phyloP scores from a whole-genome alignment of 768 basidiomycete genomes.

The Termitomyces sp. region DNA sequence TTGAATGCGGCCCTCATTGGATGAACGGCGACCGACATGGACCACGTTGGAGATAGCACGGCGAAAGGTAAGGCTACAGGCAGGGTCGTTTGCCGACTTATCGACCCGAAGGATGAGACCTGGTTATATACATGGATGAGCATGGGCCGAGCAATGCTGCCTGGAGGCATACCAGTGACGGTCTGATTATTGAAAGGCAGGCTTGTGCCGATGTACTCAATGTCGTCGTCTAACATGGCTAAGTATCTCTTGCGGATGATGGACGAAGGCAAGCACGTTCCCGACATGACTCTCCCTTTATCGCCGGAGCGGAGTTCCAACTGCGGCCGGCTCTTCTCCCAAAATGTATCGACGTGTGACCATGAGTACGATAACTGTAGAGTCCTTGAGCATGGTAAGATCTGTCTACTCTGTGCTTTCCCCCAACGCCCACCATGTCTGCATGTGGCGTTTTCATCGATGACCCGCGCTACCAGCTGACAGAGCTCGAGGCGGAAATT shows the following conservation, averaged over 20 bases:
- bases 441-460: neutral
- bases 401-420: neutral
- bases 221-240: slow-evolving; percentile 52
- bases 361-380: neutral
- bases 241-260: slow-evolving; percentile 4
- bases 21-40: slow-evolving; percentile 66
- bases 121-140: slow-evolving; percentile 22
- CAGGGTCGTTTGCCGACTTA: slow-evolving; percentile 39
- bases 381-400: neutral
- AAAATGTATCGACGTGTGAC: neutral
- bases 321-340: slow-evolving; percentile 7
- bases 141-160: slow-evolving; percentile 6
- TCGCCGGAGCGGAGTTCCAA: slow-evolving; percentile 15
- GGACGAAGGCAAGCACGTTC: slow-evolving; percentile 7
- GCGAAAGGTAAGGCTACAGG: slow-evolving; percentile 48
- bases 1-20: slow-evolving; percentile 37
- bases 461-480: slow-evolving; percentile 14
- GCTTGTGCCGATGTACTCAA: slow-evolving; percentile 53
- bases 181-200: slow-evolving; percentile 25
- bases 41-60: slow-evolving; percentile 48
- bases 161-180: slow-evolving; percentile 31
- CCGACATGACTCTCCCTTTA: slow-evolving; percentile 12
- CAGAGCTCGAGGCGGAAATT: slow-evolving; percentile 15
- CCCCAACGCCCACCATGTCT: neutral
- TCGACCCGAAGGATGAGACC: slow-evolving; percentile 61